Evolutionary conservation across 768 basidiomycete genomes (phyloP).

Genomic region (Kwoniella newhampshirensis): DNA sequence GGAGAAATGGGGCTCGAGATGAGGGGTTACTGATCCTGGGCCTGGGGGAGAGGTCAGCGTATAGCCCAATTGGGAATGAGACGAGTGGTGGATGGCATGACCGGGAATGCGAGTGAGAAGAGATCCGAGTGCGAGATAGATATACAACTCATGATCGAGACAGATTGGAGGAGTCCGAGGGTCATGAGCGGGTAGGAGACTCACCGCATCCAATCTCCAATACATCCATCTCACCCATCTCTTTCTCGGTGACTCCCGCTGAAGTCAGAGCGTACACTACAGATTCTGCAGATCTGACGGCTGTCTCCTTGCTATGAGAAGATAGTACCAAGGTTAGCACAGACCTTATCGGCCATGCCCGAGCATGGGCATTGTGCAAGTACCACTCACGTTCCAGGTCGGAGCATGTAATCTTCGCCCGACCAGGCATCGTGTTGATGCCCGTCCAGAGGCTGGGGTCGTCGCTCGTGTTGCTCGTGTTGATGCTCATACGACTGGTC

Average conservation of each 20-base stretch:
- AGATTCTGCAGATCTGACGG: slow-evolving; percentile 18
- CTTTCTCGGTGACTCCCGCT: slow-evolving; percentile 14
- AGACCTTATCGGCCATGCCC: no score
- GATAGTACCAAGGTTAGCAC: no score
- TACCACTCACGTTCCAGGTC: slow-evolving; percentile 28
- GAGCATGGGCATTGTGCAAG: no score
- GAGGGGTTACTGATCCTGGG: slow-evolving; percentile 35
- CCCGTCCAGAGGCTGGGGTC: no score
- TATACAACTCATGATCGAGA: neutral
- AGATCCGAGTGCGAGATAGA: no score
- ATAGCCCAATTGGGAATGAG: no score
- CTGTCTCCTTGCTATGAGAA: slow-evolving; percentile 27
- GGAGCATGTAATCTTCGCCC: slow-evolving; percentile 24
- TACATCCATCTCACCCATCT: slow-evolving; percentile 14
- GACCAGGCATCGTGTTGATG: slow-evolving; percentile 17
- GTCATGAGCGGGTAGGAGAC: slow-evolving; percentile 11
- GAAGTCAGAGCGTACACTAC: slow-evolving; percentile 21
- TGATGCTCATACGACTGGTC: slow-evolving; percentile 18
- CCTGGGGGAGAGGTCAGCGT: slow-evolving; percentile 17
- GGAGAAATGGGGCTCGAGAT: slow-evolving; percentile 20
- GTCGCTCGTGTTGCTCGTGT: no score
- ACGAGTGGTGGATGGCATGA: no score
- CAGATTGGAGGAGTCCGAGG: neutral
- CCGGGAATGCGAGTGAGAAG: no score
- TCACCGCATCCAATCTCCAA: slow-evolving; percentile 39